A percentile compares a stretch with the other conserved stretches of the same genome.
Conservation (phyloP, 2,329 filamentous ascomycete genomes). For the Penicillium rolfsii region DNA sequence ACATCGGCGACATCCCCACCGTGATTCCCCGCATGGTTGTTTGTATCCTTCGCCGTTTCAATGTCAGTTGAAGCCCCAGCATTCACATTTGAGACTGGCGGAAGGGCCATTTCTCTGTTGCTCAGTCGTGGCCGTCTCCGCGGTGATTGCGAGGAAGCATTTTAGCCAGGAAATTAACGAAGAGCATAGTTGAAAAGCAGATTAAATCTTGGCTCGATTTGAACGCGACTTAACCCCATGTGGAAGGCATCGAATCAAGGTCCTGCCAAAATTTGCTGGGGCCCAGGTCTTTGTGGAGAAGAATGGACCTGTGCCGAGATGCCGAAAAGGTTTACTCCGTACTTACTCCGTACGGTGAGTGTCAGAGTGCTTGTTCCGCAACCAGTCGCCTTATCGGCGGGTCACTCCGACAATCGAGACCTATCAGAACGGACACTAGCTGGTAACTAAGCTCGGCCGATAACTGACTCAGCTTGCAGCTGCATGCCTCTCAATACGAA, state of each 20-base stretch:
- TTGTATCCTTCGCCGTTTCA: constrained; percentile 10
- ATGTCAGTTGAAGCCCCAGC: constrained; percentile 1
- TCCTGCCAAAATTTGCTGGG: not conserved
- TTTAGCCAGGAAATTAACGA: not conserved
- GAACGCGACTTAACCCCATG: constrained; percentile 8
- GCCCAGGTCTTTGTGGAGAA: constrained; percentile 17
- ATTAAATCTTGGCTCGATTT: not conserved
- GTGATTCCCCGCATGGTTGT: constrained; percentile 11
- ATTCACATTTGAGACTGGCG: not conserved
- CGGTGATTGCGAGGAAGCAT: not conserved
- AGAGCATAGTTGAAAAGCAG: not conserved
- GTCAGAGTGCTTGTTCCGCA: not conserved
- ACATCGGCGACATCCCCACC: constrained; percentile 20
- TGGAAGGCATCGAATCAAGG: constrained; percentile 8
- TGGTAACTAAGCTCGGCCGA: not conserved
- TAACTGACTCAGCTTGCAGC: not conserved
- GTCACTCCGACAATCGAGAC: constrained; percentile 9
- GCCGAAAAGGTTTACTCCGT: constrained; percentile 17
- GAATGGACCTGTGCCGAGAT: constrained; percentile 22
- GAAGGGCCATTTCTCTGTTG: constrained; percentile 12
- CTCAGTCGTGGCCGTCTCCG: not conserved
- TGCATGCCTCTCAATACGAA: not conserved
- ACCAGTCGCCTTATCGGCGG: constrained; percentile 8
- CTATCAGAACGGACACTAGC: not conserved
- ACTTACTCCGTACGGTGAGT: not conserved